phyloP scores from a whole-genome alignment of 2,329 filamentous ascomycete species.

The Cordyceps javanica region DNA sequence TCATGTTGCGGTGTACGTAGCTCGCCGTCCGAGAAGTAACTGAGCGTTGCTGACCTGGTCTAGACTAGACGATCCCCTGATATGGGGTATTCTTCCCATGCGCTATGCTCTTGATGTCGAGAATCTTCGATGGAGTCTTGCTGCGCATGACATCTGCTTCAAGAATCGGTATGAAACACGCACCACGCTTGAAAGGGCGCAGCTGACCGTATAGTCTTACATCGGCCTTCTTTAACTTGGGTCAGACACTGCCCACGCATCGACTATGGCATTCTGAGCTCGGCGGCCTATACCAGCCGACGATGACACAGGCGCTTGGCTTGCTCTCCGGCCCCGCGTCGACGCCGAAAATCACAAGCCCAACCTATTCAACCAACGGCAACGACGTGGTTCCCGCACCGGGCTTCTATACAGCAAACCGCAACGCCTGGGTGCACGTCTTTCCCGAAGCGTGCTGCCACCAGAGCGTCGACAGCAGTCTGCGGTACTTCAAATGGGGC shows the following conservation, averaged over 20 bases:
- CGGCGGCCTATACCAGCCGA: conserved; percentile 86
- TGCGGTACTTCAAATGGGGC: conserved; percentile 99
- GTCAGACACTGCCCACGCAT: conserved; percentile 87
- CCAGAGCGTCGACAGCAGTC: conserved; percentile 68
- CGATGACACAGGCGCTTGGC: conserved; percentile 77
- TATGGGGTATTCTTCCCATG: conserved; percentile 84
- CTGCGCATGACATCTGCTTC: conserved; percentile 94
- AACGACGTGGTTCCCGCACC: conserved; percentile 63
- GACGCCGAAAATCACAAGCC: conserved; percentile 43
- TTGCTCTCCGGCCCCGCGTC: conserved; percentile 57
- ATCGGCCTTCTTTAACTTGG: conserved; percentile 77
- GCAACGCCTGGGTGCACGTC: conserved; percentile 83
- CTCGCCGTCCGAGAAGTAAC: not conserved
- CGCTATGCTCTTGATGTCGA: conserved; percentile 63
- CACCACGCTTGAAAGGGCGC: not conserved
- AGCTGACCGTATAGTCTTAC: conserved; percentile 45
- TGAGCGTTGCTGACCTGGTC: conserved; percentile 9
- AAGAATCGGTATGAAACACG: conserved; percentile 59
- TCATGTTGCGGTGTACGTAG: conserved; percentile 35
- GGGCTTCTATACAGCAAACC: conserved; percentile 62
- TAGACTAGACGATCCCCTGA: conserved; percentile 87
- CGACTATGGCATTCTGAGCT: conserved; percentile 68
- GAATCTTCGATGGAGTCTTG: conserved; percentile 82
- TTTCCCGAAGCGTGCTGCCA: conserved; percentile 95
- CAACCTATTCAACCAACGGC: conserved; percentile 60